Base-by-base conservation (phyloP, 148 eudicot species). In the Vaccinium myrtillus region DNA sequence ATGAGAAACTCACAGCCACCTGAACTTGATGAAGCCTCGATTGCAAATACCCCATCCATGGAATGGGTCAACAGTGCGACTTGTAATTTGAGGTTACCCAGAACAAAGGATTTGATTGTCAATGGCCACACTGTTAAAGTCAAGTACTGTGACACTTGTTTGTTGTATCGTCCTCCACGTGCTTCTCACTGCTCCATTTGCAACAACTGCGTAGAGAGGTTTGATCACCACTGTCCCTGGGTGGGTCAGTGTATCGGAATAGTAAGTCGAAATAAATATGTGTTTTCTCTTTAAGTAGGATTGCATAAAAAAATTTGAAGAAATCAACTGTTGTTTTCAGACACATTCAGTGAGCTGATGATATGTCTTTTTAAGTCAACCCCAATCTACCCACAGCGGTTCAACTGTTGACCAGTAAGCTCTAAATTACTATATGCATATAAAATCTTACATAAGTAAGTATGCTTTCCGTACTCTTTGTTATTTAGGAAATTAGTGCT, bases 181-280 rank as follows among this genome's bases (percentile, higher is more conserved):
- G 91, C 94, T 70, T 95, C 98, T 81, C 98, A 95, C 87, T 95
- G 98, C 86, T 95, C 98, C 12, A 88, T 95, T 56, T 95, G 98
- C 91, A 95, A 95, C 93, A 95, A 95, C 50, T 95, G 98, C 77
- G 96, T 95, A 18, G 90, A 93, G 91, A 92, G 90, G 86, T 96
- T 96, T 83, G 98, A 96, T 90, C 98, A 96, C 86, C 98, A 96
- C 76, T 96, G 98, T 84, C 98, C 98, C 50, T 96, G 98, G 98
- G 98, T 96, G 48, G 97, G 97, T 83, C 98, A 96, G 88, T 96
- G 98, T 85, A 94, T 96, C 70, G 98, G 98, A 87, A 88, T 84
- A 51, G 98, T 96, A 90, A 90, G 96, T 89, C 16, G n/a, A 30
- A 48, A 54, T 13, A 3, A 36, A 36, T 36, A 7, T 9, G 48